Evolutionary conservation across 148 eudicot species (phyloP), one percentile per base, ranked within the genome.

Genomic region (Linanthus parryae): DNA sequence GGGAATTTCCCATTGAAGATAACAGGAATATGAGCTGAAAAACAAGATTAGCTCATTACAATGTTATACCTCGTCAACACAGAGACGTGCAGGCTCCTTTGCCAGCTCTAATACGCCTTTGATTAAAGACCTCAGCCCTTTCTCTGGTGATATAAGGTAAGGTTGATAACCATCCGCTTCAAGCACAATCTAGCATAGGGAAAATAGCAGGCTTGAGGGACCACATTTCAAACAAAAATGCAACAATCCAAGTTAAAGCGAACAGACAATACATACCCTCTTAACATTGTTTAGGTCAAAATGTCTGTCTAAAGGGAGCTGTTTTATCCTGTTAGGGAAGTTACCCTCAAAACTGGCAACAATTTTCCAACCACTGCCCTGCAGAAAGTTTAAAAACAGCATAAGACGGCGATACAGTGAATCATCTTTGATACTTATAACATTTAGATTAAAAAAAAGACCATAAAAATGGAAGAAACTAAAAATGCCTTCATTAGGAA

Each of bases 111-210:
- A 74, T 29, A 88, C 96, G 70, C 62, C 73, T 69, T 80, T 88
- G 61, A 94, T 88, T 53, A 94, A 73, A 57, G 99, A 94, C 62
- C 99, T 73, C 57, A 94, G 63, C 22, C 99, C 99, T 68, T 94
- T 94, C 67, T 94, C 99, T n/a, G 99, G 99, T 61, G 99, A 94
- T 60, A 94, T 88, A 69, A 94, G 96, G 60, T 94, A 88, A 53
- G 99, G 99, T 61, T 94, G 99, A 68, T 94, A 94, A 64, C 99
- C 99, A 71, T 94, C 99, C 61, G 99, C 99, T 88, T 94, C 99
- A 14, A 94, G 77, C 48, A 94, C 99, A 68, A 94, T 76, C 99
- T 94, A 76, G 47, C 59, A 66, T 38, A 21, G 3, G 16, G 47
- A 31, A 29, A 16, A 27, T 27, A 30, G 9, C 10, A 30, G 30